Evolutionary conservation across 2,329 filamentous ascomycete genomes (phyloP), one percentile per base, ranked within the genome.

Genomic region (Paracamarosporium sp.): DNA sequence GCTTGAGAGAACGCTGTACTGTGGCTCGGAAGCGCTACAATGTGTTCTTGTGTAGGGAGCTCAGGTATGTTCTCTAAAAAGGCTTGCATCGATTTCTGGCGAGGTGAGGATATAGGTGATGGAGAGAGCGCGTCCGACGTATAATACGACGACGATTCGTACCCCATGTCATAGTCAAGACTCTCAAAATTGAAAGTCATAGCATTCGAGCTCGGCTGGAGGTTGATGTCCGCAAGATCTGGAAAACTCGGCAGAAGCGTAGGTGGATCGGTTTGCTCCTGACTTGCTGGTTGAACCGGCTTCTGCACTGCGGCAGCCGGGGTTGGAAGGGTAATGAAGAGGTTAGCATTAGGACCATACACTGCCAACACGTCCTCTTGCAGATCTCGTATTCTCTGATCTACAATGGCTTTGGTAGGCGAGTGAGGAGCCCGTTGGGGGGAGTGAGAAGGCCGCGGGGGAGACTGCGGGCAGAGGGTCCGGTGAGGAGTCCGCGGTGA

Each of bases 161-260:
- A 82, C 53, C 78, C 77, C 58, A 79, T 75, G 53, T 81, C 79
- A 50, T 71, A 69, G 60, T 80, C 71, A 33, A 73, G 73, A 55
- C 74, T 74, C 35, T 75, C 76, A 57, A 74, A 75, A 53, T 79
- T 69, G 57, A 78, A 76, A 22, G 68, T 69, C 68, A 78, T 74
- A 33, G 76, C 72, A 46, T 69, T 71, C 30, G 71, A 72, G 15
- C 73, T 71, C n/a, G 76, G 76, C 59, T 72, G 67, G n/a, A 79
- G 77, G 61, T 81, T 79, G 36, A 83, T 71, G 38, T 79, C 78
- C 35, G 74, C 70, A 69, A 84, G 77, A 41, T 82, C 84, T 76
- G 87, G 79, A 67, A 87, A 88, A 57, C 85, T 85, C 15, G 83
- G 80, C 63, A 85, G 81, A 77, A 89, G 82, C 61, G 85, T 80